A percentile compares a stretch with the other conserved stretches of the same genome.
phyloP scores from a whole-genome alignment of 306 rosid genomes.

The Argentina anserina region DNA sequence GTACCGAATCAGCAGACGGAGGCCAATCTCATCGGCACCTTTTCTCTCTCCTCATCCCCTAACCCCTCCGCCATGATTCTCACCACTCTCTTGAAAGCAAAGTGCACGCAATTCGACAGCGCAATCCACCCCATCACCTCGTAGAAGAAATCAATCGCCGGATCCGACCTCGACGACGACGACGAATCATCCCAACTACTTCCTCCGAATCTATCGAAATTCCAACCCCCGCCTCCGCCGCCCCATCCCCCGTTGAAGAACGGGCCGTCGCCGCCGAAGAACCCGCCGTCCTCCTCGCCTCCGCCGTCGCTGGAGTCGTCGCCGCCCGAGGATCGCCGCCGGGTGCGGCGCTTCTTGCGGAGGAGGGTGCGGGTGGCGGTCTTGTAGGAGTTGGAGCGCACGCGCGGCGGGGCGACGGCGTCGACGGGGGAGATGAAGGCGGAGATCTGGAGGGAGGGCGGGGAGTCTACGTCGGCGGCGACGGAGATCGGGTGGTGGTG shows the following conservation, averaged over 20 bases:
- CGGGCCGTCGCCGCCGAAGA: slow-evolving; percentile 45
- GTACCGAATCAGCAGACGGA: slow-evolving; percentile 51
- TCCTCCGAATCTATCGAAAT: slow-evolving; percentile 64
- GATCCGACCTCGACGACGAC: slow-evolving; percentile 59
- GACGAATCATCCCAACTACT: slow-evolving; percentile 60
- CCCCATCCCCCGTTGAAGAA: slow-evolving; percentile 45
- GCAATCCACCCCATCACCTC: slow-evolving; percentile 82
- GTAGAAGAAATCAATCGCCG: slow-evolving; percentile 80
- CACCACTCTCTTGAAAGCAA: slow-evolving; percentile 67
- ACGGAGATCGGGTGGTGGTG: slow-evolving; percentile 12
- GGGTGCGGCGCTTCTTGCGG: slow-evolving; percentile 60
- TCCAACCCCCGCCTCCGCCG: slow-evolving; percentile 68
- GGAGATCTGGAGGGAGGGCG: slow-evolving; percentile 45
- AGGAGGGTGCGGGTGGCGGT: slow-evolving; percentile 47
- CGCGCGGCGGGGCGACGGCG: slow-evolving; percentile 74
- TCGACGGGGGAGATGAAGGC: slow-evolving; percentile 54
- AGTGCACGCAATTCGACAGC: slow-evolving; percentile 80
- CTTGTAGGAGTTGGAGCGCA: slow-evolving; percentile 34
- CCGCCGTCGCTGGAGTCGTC: slow-evolving; percentile 38
- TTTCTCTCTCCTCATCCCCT: slow-evolving; percentile 57
- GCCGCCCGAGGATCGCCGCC: slow-evolving; percentile 43
- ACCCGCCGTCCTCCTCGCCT: slow-evolving; percentile 35
- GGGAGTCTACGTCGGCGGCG: slow-evolving; percentile 34
- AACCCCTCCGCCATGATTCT: slow-evolving; percentile 53
- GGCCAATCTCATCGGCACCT: slow-evolving; percentile 55